Percentiles rank a stretch among this genome's conserved stretches.
These are phyloP conservation scores for Fonticula alba DNA, from an alignment of 78 protist genomes.

Conservation along the genomic window DNA sequence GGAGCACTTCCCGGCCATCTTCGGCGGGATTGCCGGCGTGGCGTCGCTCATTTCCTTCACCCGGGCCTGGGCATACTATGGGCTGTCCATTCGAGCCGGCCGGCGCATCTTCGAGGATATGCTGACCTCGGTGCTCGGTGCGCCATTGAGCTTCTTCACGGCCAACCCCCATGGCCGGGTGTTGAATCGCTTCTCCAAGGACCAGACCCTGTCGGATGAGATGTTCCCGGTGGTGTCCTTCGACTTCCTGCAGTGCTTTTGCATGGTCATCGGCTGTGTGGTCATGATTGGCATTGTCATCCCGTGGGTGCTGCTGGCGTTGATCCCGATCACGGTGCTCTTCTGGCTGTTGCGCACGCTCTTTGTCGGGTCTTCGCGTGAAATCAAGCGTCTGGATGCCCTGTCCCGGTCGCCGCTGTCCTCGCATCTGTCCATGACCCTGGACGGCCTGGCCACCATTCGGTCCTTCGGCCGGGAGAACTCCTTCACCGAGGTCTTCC, in stretches of 20 bases:
- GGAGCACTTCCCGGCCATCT: too few species aligned
- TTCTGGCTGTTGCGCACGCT: neutral
- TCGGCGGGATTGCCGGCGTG: too few species aligned
- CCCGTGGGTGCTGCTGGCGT: neutral
- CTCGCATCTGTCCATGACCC: conserved; percentile 9
- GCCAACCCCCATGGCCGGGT: conserved; percentile 11
- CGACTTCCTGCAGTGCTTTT: neutral
- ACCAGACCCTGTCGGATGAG: neutral
- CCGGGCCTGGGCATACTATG: too few species aligned
- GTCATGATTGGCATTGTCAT: neutral
- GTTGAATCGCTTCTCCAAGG: conserved; percentile 14
- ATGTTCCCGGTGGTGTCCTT: neutral
- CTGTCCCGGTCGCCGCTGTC: conserved; percentile 14
- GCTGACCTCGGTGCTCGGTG: conserved; percentile 1
- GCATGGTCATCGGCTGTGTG: neutral
- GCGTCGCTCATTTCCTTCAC: too few species aligned
- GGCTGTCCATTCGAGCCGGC: too few species aligned
- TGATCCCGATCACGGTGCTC: neutral
- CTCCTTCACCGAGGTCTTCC: neutral
- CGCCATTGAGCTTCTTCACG: conserved; percentile 1
- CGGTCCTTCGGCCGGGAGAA: conserved; percentile 17
- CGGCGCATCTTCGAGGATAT: neutral
- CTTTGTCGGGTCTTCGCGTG: neutral
- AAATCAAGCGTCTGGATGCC: neutral
- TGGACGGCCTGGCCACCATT: conserved; percentile 19